Conservation (phyloP, 352 stramenopile genomes). For the Phytophthora podocarpi region DNA sequence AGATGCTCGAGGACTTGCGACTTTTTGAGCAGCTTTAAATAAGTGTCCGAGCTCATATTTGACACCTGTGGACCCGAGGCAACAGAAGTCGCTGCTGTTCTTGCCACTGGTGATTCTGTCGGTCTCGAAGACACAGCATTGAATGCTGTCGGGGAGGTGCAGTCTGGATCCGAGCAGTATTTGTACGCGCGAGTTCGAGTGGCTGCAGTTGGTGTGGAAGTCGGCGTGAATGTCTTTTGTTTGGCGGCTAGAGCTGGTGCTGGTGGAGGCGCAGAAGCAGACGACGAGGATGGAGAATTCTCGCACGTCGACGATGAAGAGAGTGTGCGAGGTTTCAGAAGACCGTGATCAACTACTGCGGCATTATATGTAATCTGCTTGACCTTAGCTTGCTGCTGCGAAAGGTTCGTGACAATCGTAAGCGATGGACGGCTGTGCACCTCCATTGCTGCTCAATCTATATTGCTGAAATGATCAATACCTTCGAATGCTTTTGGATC, state of each 20-base stretch:
- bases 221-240: slow-evolving; percentile 19
- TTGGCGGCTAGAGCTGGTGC: slow-evolving; percentile 1
- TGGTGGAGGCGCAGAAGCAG: slow-evolving; percentile 6
- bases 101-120: not conserved
- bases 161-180: slow-evolving; percentile 43
- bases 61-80: slow-evolving; percentile 7
- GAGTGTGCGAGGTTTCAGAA: slow-evolving; percentile 12
- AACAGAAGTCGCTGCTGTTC: slow-evolving; percentile 3
- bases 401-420: slow-evolving; percentile 27
- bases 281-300: slow-evolving; percentile 7
- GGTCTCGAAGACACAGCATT: not conserved
- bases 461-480: not conserved
- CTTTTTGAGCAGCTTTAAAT: slow-evolving; percentile 76
- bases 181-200: slow-evolving; percentile 32
- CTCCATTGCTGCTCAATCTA: slow-evolving; percentile 22
- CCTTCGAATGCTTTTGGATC: not conserved
- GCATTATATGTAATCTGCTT: slow-evolving; percentile 7
- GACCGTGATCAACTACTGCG: not conserved
- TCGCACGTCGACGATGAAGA: slow-evolving; percentile 21
- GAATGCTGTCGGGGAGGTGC: slow-evolving; percentile 20
- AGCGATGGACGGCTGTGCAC: slow-evolving; percentile 15
- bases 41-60: slow-evolving; percentile 57
- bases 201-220: not conserved
- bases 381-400: slow-evolving; percentile 10
- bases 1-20: slow-evolving; percentile 66